These are phyloP conservation scores for Cunninghamia lanceolata DNA, from an alignment of 75 land plant genomes.

Conservation along the genomic window DNA sequence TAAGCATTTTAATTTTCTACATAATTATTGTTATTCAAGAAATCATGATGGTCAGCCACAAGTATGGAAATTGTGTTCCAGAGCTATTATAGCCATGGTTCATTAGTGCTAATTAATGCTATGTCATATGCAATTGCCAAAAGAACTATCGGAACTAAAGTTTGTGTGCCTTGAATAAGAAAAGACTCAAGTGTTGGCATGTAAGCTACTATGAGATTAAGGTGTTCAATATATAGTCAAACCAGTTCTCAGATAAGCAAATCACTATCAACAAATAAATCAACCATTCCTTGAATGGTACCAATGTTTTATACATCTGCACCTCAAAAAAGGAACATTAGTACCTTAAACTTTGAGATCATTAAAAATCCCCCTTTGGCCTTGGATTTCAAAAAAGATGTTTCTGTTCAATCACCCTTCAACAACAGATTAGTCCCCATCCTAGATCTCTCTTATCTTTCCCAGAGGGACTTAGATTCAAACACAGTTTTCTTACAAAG, in stretches of 20 bases:
- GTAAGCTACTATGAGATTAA: not conserved
- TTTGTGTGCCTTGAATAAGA: not conserved
- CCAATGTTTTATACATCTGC: not conserved
- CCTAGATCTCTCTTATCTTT: not conserved
- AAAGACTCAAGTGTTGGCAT: not conserved
- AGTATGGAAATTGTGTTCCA: not conserved
- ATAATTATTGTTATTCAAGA: not conserved
- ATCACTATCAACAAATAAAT: not conserved
- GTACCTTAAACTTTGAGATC: not conserved
- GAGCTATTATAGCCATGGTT: not conserved
- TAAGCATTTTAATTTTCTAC: not conserved
- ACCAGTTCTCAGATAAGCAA: not conserved
- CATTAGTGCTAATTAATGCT: not conserved
- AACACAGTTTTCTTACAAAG: not conserved
- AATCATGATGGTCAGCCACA: not conserved
- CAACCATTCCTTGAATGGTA: not conserved
- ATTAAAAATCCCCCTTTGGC: not conserved
- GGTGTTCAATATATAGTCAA: not conserved
- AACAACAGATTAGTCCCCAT: not conserved
- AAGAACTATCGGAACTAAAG: not conserved
- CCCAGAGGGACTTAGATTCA: not conserved
- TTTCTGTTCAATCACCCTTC: not conserved
- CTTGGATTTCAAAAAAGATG: not conserved
- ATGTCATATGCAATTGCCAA: not conserved
- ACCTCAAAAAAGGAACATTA: not conserved